phyloP scores from a whole-genome alignment of 108 stramenopile species.

The Stephanodiscus triporus region DNA sequence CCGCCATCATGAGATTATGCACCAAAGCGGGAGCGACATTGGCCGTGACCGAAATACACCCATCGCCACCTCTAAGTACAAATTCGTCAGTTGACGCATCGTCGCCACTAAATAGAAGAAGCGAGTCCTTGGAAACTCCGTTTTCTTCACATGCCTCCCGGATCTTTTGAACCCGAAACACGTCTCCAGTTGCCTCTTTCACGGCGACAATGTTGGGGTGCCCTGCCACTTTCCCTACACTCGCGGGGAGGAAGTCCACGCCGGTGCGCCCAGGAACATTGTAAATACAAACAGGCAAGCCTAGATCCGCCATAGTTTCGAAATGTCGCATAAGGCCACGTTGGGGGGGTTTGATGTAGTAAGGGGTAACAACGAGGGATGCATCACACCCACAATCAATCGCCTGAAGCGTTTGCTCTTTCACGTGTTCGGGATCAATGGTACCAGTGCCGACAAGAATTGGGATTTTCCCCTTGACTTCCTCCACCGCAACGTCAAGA shows the following conservation, averaged over 20 bases:
- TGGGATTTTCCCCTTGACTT: constrained; percentile 65
- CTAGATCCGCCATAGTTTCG: constrained; percentile 63
- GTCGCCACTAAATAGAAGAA: constrained; percentile 77
- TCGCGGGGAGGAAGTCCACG: constrained; percentile 57
- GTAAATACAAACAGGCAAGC: constrained; percentile 80
- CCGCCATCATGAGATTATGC: constrained; percentile 61
- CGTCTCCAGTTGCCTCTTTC: constrained; percentile 75
- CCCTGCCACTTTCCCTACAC: constrained; percentile 51
- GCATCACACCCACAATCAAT: constrained; percentile 73
- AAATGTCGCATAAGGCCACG: constrained; percentile 69
- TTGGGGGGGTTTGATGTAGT: constrained; percentile 86
- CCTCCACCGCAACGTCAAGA: constrained; percentile 59
- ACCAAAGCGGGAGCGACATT: constrained; percentile 66
- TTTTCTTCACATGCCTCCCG: constrained; percentile 39
- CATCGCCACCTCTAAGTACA: constrained; percentile 68
- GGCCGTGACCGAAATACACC: constrained; percentile 74
- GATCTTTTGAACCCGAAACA: constrained; percentile 59
- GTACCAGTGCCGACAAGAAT: constrained; percentile 72
- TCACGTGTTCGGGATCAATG: constrained; percentile 54
- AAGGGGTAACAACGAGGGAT: constrained; percentile 81
- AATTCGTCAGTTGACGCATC: constrained; percentile 70
- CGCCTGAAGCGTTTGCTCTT: constrained; percentile 66
- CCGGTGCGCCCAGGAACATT: constrained; percentile 77
- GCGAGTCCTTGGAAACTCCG: constrained; percentile 33
- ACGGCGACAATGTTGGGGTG: constrained; percentile 72